Evolutionary conservation across 345 rosid species (phyloP), one percentile per base, ranked within the genome.

Genomic region (Excoecaria agallocha): DNA sequence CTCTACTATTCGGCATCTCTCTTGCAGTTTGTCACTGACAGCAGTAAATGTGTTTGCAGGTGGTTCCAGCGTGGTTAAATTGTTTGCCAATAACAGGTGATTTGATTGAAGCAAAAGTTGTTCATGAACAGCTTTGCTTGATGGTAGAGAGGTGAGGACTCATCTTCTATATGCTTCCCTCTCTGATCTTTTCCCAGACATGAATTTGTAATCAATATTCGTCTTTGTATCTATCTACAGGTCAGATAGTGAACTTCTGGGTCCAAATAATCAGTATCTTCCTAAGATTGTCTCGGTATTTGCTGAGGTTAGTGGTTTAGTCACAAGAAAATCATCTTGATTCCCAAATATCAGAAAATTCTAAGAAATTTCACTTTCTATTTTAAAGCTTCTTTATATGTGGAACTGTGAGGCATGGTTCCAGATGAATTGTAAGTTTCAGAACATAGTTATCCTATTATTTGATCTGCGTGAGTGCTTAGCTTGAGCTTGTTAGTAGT

Each of bases 61-160:
- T 96, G 74, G 82, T 96, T 69, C 98, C 98, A 45, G 97, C 99
- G 35, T 96, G 99, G 99, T 84, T 96, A 84, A 96, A 90, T 84
- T 96, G 99, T 85, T 86, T 96, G 83, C 99, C 99, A 4, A 81
- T 96, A 61, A 85, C 86, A 78, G 97, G 96, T 63, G 99, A 96
- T 80, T 80, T 91, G 71, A 91, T 93, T 77, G 99, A 96, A 84
- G 99, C 99, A 79, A 96, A 96, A 84, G 89, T 87, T 72, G 99
- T 96, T 79, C 97, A 96, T 65, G 97, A 91, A 17, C 95, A 91
- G 87, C 99, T 96, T 72, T 96, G 98, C 84, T 82, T 85, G 54
- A 93, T 96, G 99, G 94, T 91, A 48, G 99, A 96, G 83, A 91
- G 99, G 99, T 90, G 79, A 72, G 62, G 60, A 67, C 16, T 24